Evolutionary conservation across 179 eudicot genomes (phyloP), one percentile per base, ranked within the genome.

Genomic region (Spergularia azorica): DNA sequence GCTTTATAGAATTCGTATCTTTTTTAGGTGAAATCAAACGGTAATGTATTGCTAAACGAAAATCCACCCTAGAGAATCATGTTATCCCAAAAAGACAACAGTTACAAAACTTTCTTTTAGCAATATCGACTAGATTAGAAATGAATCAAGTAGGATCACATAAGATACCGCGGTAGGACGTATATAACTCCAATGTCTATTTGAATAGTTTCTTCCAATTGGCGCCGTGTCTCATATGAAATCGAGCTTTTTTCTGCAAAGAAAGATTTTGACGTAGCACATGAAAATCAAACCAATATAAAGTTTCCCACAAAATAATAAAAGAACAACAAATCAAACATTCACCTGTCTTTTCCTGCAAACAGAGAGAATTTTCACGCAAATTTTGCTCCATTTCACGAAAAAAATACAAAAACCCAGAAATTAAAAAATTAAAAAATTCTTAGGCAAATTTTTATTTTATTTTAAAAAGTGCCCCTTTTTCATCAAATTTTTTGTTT

Each of bases 151-250:
- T 26, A 26, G 32, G 32, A 26, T 26, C 2, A 26, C 2, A 1
- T 26, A 26, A 26, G 32, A 26, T 26, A 26, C 2, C 32, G 32
- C 32, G 32, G 32, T 26, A 26, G 32, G 32, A 26, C 2, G 32
- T 26, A 26, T 26, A 26, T 26, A 26, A 26, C 32, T 26, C 32
- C 39, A 26, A 26, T 26, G 48, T 43, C 48, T 43, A 43, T 43
- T 43, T 7, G 48, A 43, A 43, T 43, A 7, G 5, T 43, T 43
- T 5, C 6, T 43, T 50, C 21, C 1, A 75, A n/a, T 48, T 66
- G 71, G 66, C 79, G 79, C 79, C 72, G 55, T 55, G 17, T 76
- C 32, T 0, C 43, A 16, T 59, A 76, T 58, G 61, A 59, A 59
- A 17, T 58, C 39, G 46, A 38, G 51, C 63, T 18, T 60, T 61